Conservation (phyloP, 768 basidiomycete genomes). For the Lentinula raphanica region DNA sequence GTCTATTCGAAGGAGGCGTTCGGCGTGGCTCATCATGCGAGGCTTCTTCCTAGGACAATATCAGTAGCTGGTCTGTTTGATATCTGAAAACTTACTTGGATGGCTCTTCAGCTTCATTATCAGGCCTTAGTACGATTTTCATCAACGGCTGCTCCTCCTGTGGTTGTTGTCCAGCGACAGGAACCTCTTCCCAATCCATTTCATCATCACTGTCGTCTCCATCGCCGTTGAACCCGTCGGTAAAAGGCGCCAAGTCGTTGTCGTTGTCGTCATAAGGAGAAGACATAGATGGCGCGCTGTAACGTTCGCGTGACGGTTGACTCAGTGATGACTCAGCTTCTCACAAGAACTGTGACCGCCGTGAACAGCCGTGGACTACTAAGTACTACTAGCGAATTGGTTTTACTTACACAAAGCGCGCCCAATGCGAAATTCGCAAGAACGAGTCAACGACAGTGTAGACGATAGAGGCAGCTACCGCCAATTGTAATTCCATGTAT, state of each 20-base stretch:
- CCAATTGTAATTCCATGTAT: too few species aligned
- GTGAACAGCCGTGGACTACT: too few species aligned
- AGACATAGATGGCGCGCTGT: neutral
- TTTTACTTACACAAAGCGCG: too few species aligned
- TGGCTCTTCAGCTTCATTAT: slow-evolving; percentile 30
- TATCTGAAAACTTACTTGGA: slow-evolving; percentile 39
- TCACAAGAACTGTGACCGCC: neutral
- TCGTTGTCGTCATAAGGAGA: neutral
- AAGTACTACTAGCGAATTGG: too few species aligned
- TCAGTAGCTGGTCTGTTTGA: neutral
- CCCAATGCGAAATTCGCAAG: too few species aligned
- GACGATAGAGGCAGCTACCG: too few species aligned
- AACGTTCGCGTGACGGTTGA: neutral
- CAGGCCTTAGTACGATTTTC: slow-evolving; percentile 64
- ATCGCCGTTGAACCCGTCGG: neutral
- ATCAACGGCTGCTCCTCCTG: slow-evolving; percentile 46
- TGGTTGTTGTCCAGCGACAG: slow-evolving; percentile 48
- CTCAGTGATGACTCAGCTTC: neutral
- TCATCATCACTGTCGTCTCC: slow-evolving; percentile 55
- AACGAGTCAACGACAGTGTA: too few species aligned
- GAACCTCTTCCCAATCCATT: slow-evolving; percentile 78
- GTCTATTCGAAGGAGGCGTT: slow-evolving; percentile 70
- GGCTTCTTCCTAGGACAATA: slow-evolving; percentile 33
- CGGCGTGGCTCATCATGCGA: slow-evolving; percentile 49
- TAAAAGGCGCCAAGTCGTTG: neutral